phyloP scores from a whole-genome alignment of 2,329 filamentous ascomycete genomes.

The Aspergillus glaucus region DNA sequence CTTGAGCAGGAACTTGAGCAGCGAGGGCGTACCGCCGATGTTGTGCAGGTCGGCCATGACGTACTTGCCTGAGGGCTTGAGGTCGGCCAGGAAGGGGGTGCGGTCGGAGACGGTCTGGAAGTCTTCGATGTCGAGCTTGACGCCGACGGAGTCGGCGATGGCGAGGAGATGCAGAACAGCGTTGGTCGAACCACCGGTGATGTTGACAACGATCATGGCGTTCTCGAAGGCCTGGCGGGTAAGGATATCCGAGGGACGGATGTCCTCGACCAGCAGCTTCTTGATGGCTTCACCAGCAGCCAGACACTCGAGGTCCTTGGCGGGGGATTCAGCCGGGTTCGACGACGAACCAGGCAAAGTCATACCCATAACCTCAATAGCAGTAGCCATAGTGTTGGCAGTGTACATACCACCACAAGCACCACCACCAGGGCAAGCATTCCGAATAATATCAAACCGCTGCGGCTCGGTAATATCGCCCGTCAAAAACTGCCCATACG shows the following conservation, averaged over 20 bases:
- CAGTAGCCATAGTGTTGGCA: conserved; percentile 63
- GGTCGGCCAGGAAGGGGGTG: conserved; percentile 71
- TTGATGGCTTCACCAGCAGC: conserved; percentile 67
- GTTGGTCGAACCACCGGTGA: conserved; percentile 79
- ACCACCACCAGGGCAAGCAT: conserved; percentile 60
- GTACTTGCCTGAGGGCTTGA: conserved; percentile 69
- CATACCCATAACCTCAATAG: conserved; percentile 66
- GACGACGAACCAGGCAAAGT: conserved; percentile 77
- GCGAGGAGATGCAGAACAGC: conserved; percentile 79
- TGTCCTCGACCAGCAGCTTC: conserved; percentile 68
- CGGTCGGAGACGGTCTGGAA: conserved; percentile 77
- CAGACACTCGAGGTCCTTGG: conserved; percentile 68
- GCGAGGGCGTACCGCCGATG: conserved; percentile 53
- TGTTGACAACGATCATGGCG: conserved; percentile 75
- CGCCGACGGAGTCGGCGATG: conserved; percentile 72
- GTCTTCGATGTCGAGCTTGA: conserved; percentile 78
- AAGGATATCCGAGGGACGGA: conserved; percentile 70
- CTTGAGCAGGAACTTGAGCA: conserved; percentile 53
- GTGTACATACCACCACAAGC: conserved; percentile 79
- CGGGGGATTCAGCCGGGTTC: conserved; percentile 66
- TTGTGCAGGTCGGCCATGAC: conserved; percentile 54
- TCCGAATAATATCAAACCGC: conserved; percentile 63
- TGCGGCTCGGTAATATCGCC: conserved; percentile 87
- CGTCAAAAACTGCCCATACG: conserved; percentile 89
- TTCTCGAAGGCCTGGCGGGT: conserved; percentile 77